Evolutionary conservation across 1,284 basidiomycete species (phyloP), one percentile per base, ranked within the genome.

Genomic region (Puccinia polysora): DNA sequence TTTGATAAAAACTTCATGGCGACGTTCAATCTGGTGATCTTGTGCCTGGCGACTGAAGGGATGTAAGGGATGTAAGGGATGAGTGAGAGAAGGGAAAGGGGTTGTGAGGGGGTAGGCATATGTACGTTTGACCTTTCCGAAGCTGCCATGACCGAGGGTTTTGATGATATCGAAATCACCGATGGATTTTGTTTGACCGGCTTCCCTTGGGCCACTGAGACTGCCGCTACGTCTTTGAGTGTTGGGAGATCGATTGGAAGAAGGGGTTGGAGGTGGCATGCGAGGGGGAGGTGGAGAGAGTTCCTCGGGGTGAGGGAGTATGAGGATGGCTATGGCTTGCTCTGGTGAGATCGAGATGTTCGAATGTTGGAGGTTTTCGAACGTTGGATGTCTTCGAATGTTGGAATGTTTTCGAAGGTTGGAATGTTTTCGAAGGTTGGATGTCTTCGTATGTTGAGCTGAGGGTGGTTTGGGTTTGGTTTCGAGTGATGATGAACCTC

Each of bases 61-160:
- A 58, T 15, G 23, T 14, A 25, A 45, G 15, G n/a, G 43, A 34
- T 49, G 12, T n/a, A 30, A 20, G 6, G n/a, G n/a, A 15, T 47
- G 18, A 45, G 20, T 20, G 18, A 60, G 4, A 30, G 40, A 25
- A 3, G 30, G 15, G n/a, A 34, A 15, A 23, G 18, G 50, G 38
- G 25, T 23, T 45, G 28, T 30, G 5, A n/a, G 40, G n/a, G 56
- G 18, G 8, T 23, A 56, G 34, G 34, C 53, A 45, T n/a, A n/a
- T n/a, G n/a, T 18, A 70, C 68, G 68, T 60, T 70, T 70, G n/a
- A 70, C 68, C 36, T 70, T 70, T 25, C 68, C 68, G 49, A 70
- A 70, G 68, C 68, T 70, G 34, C 68, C 68, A 70, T 70, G 68
- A 38, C 68, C 68, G 14, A 70, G 58, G 1, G 68, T 70, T 49